phyloP scores from a whole-genome alignment of 2,329 filamentous ascomycete genomes.

The Cucurbitaria berberidis region DNA sequence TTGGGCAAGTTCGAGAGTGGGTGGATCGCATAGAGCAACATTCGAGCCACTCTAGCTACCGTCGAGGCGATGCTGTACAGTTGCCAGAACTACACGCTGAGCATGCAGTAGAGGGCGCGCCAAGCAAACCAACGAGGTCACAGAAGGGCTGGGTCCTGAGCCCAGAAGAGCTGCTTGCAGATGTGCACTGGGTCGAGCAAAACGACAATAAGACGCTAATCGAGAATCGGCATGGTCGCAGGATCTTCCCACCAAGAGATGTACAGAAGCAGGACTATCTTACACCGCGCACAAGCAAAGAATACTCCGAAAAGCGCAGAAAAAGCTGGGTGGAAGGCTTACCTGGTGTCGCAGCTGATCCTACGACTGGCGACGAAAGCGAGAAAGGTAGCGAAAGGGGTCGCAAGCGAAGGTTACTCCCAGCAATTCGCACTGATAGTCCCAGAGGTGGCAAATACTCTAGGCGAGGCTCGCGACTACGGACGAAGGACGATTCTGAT shows the following conservation, averaged over 20 bases:
- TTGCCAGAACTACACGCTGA: constrained; percentile 42
- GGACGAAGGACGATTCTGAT: constrained; percentile 37
- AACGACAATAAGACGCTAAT: constrained; percentile 79
- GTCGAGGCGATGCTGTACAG: constrained; percentile 42
- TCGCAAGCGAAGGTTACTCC: constrained; percentile 42
- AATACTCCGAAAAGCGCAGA: constrained; percentile 41
- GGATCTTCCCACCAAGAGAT: constrained; percentile 63
- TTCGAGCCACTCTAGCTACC: constrained; percentile 48
- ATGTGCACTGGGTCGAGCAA: constrained; percentile 89
- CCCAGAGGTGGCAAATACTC: constrained; percentile 38
- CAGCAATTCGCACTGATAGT: constrained; percentile 42
- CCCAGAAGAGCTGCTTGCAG: constrained; percentile 85
- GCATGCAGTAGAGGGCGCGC: constrained; percentile 25
- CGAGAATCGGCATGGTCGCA: constrained; percentile 77
- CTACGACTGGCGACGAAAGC: constrained; percentile 45
- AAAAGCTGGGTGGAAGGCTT: constrained; percentile 43
- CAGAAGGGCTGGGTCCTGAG: constrained; percentile 85
- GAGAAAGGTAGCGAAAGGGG: constrained; percentile 47
- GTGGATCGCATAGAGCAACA: constrained; percentile 69
- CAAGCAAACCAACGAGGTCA: constrained; percentile 69
- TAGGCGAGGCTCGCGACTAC: constrained; percentile 35
- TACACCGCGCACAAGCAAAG: constrained; percentile 41
- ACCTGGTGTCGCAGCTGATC: constrained; percentile 32
- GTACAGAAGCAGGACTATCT: constrained; percentile 34
- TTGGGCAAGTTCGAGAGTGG: constrained; percentile 75